phyloP scores from a whole-genome alignment of 2,329 filamentous ascomycete genomes.

The Monosporascus sp. region DNA sequence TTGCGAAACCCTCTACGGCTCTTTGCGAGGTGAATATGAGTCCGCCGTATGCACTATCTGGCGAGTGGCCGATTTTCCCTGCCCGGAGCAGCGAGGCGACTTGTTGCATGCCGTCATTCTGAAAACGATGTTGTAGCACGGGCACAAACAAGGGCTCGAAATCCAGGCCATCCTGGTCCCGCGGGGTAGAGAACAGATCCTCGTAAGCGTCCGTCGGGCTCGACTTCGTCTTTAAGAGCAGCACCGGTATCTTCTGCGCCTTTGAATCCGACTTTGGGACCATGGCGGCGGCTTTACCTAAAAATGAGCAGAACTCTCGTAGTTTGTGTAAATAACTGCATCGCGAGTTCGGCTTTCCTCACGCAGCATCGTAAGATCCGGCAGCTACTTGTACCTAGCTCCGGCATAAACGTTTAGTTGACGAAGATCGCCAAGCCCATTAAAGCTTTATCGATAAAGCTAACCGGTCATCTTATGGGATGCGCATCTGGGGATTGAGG shows the following conservation, averaged over 20 bases:
- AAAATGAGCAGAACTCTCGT: neutral
- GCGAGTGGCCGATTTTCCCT: slow-evolving; percentile 33
- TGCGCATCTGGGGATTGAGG: neutral
- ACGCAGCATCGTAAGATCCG: too few species aligned
- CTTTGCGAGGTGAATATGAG: slow-evolving; percentile 80
- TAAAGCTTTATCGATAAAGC: slow-evolving; percentile 28
- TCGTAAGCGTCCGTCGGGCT: slow-evolving; percentile 67
- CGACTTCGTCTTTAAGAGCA: slow-evolving; percentile 76
- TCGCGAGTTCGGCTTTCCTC: too few species aligned
- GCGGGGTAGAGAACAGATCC: slow-evolving; percentile 52
- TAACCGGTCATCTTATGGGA: neutral
- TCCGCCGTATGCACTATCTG: slow-evolving; percentile 57
- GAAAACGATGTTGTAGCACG: slow-evolving; percentile 67
- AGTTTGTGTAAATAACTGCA: too few species aligned
- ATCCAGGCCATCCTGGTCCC: slow-evolving; percentile 25
- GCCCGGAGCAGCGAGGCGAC: slow-evolving; percentile 46
- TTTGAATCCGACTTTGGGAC: slow-evolving; percentile 5
- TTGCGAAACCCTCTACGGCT: slow-evolving; percentile 72
- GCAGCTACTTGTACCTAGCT: too few species aligned
- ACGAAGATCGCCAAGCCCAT: neutral
- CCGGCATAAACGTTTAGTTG: too few species aligned
- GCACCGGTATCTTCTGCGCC: slow-evolving; percentile 43
- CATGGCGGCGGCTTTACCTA: slow-evolving; percentile 8
- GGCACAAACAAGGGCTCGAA: slow-evolving; percentile 70
- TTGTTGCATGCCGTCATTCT: slow-evolving; percentile 50